Base-by-base conservation (phyloP, 257 asterid genomes). In the Catharanthus roseus region DNA sequence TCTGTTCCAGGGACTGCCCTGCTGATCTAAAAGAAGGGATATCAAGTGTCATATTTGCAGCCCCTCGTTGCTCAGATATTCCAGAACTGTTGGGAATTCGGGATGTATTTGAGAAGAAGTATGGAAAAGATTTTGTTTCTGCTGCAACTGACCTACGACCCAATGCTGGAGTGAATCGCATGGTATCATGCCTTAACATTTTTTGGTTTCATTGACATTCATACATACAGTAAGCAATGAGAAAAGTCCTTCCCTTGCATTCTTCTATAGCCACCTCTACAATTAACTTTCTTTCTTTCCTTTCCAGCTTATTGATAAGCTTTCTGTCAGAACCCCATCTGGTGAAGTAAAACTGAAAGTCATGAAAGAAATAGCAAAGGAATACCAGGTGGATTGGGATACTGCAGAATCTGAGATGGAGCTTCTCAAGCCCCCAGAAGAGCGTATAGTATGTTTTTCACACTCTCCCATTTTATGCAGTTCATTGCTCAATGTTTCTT, bases 11-110 rank as follows among this genome's bases (percentile, higher is more conserved):
- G 83, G 93, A 86, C 63, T 89, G 99, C 85, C 99, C 99, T 26
- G 88, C 96, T 15, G 97, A 93, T 76, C 88, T 93, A 47, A 93
- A 89, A 84, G 99, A 91, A 90, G 99, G 96, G 69, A 88, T 93
- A 78, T 77, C 97, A 10, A 93, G 99, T 78, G 80, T 93, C 57
- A 72, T 93, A 55, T 93, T 91, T 81, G 97, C 99, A 28, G 97
- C 81, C 76, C 99, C 99, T 45, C 90, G 99, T 72, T 93, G 96
- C 85, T 93, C 99, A 0, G 97, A 93, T 68, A 87, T 93, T 71
- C 96, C 99, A 18, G 99, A 93, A 86, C 79, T 93, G 11, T 55
- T 82, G 80, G 83, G 86, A 62, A 83, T 93, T 53, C 82, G 86
- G 69, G 91, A 93, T 38, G 79, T 91, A 41, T 93, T 93, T 60